Conservation (phyloP, 495 filamentous ascomycete genomes). For the Aspergillus ellipticus region DNA sequence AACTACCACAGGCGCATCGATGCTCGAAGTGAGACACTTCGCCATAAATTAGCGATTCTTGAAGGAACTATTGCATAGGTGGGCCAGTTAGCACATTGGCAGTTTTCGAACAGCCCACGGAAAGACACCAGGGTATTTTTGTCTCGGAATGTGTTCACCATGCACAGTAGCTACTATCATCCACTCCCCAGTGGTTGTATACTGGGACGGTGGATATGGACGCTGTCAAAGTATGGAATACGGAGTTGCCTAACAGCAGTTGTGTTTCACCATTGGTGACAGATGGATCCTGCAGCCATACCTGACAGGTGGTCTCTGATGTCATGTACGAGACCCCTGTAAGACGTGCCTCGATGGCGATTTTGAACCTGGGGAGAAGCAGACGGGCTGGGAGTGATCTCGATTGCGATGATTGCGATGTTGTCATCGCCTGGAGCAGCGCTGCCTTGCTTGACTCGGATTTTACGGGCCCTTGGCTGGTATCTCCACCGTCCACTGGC, state of each 20-base stretch:
- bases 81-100: too few species aligned
- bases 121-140: too few species aligned
- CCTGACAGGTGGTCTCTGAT: slow-evolving; percentile 4
- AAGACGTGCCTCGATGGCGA: too few species aligned
- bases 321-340: background rate
- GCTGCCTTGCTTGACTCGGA: background rate
- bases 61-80: too few species aligned
- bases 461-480: background rate
- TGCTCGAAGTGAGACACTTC: too few species aligned
- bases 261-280: slow-evolving; percentile 4
- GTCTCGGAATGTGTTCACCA: too few species aligned
- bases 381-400: background rate
- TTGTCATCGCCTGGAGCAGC: background rate
- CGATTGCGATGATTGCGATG: background rate
- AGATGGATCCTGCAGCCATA: background rate
- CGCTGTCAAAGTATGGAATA: background rate
- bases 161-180: background rate
- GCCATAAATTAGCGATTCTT: too few species aligned
- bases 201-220: background rate
- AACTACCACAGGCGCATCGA: too few species aligned
- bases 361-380: too few species aligned
- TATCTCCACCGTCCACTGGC: background rate
- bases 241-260: background rate
- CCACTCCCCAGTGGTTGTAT: background rate
- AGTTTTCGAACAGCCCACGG: too few species aligned